Base-by-base conservation (phyloP, 106 monocot genomes). In the Cymbidium sinense region DNA sequence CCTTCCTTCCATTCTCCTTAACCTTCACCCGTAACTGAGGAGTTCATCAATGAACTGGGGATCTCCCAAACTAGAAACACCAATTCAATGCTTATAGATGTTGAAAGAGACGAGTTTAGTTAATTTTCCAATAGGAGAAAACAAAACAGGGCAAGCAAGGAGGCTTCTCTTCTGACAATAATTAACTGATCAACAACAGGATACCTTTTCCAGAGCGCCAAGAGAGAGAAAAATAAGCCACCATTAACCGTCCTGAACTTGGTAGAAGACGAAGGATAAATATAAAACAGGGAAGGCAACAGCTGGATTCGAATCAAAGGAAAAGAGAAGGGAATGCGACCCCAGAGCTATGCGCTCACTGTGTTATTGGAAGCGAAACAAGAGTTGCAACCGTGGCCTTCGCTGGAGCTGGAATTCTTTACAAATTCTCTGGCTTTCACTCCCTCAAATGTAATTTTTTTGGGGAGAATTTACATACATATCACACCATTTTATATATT, bases 1-100 rank as follows among this genome's bases (percentile, higher is more conserved):
- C 54, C 78, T 73, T 15, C 70, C 74, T 55, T 86, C 89, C 86
- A 82, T 80, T 44, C 34, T 37, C 21, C 71, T n/a, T 23, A 71
- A 39, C 20, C 37, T 39, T 71, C 37, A 34, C n/a, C 47, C 43
- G 44, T 41, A 28, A 28, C 74, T 44, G 20, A 43, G 27, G 44
- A 25, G 41, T 12, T 73, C 73, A 73, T 73, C 43, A 43, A 73
- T 27, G 27, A 73, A 44, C 43, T 7, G 12, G 4, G 43, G 73
- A n/a, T 71, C 37, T 12, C 19, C 37, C 36, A 21, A 74, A 0
- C 73, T 74, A 74, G n/a, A 74, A 41, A 25, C 73, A 43, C 41
- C 67, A 74, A 74, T 27, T 74, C 43, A 74, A 74, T 44, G 25
- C 44, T 10, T 28, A 47, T 28, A 71, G 37, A 37, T 71, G 37